Evolutionary conservation across 192 early-diverging fungal species (phyloP), one percentile per base, ranked within the genome.

Genomic region (Coemansia sp.): DNA sequence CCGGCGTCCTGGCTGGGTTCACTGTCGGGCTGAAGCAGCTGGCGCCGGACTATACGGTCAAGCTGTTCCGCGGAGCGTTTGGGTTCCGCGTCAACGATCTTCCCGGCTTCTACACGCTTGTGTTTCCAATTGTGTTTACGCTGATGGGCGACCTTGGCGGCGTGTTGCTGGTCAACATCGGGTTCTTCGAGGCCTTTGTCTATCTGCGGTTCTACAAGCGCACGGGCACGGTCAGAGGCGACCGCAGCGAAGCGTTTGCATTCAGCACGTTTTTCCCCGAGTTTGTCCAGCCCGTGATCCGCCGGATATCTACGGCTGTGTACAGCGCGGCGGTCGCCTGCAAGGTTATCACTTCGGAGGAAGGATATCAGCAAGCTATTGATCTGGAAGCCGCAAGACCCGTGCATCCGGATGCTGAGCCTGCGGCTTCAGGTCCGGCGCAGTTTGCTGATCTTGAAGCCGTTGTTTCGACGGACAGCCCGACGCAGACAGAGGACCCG

Each of bases 191-290:
- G 36, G 74, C 89, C 1, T 98, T 94, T 88, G 61, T 91, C 0
- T 95, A 94, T 66, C 83, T 90, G 48, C 84, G 94, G 18, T 95
- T 94, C 82, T 94, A 88, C 77, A 90, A 89, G 57, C 61, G 79
- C 25, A 84, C 93, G 52, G 90, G 92, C 62, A 85, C 89, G 14
- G 82, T 92, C 18, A 75, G 75, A 36, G 95, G 95, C 48, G 95
- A 96, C 65, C 85, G 91, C 23, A 90, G 89, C 68, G 94, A 95
- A 45, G 87, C 92, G 1, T 98, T 98, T 85, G 88, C 89, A 0
- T 89, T 98, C 59, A 84, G 81, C 1, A 91, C 91, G 19, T 95
- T 98, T 61, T 98, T 93, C 72, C 95, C 95, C 3, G 91, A 93
- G 54, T 39, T 79, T 58, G 64, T 59, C 4, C 71, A 69, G 53